Base-by-base conservation (phyloP, 257 asterid genomes). In the Cordia subcordata region DNA sequence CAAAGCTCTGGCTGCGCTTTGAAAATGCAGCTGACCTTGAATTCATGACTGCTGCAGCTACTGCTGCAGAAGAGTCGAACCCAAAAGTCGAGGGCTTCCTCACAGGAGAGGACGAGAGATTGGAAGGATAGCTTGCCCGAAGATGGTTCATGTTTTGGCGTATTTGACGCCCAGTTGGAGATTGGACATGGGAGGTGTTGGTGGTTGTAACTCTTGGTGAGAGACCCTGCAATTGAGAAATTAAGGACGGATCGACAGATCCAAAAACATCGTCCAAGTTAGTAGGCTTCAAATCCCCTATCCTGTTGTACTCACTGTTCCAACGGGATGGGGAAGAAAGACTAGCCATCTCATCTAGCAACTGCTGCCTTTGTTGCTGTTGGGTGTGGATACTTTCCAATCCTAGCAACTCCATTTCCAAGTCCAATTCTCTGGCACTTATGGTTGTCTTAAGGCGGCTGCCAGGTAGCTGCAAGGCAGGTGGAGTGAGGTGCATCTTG, bases 1-100 rank as follows among this genome's bases (percentile, higher is more conserved):
- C 64, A 16, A 93, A 93, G 77, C 99, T 93, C 75, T 93, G 97
- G 82, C 97, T 89, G 49, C 99, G 81, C 63, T 86, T 85, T 0
- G 85, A 54, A 20, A 86, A 82, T 11, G 84, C 80, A 9, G 96
- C 74, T 0, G 96, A 86, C 66, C 99, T 75, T 0, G 97, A 83
- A 65, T 84, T 86, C 96, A 86, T 84, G 53, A 93, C 95, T 0
- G 96, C 94, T 1, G 90, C 86, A 13, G 96, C 99, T 52, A 86
- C 95, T 0, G 96, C 95, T 0, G 87, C 95, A 0, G 98, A 82
- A 1, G 96, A 75, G 77, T 91, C 96, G 0, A 79, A 91, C 20
- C 95, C 96, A 11, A 65, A 66, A 0, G 79, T 33, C 1, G 85
- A 60, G 35, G 93, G 71, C 58, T 77, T 80, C 68, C 88, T 59